A percentile compares a stretch with the other conserved stretches of the same genome.
These are phyloP conservation scores for Solanum clarkiae DNA, from an alignment of 257 asterid species.

Conservation along the genomic window DNA sequence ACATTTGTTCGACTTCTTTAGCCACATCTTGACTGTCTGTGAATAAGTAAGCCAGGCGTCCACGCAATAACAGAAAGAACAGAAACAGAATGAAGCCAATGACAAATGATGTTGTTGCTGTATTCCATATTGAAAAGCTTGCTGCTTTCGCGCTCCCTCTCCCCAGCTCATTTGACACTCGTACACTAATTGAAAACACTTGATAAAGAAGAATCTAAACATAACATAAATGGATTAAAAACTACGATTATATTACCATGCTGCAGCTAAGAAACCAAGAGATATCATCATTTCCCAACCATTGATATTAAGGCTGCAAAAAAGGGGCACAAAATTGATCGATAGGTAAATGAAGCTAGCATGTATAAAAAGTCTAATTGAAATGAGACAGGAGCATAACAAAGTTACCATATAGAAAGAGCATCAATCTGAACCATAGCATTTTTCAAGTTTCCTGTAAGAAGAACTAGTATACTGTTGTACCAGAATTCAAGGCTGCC, in stretches of 20 bases:
- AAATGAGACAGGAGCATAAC: not conserved
- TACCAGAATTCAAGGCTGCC: conserved; percentile 72
- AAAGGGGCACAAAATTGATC: not conserved
- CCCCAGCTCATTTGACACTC: conserved; percentile 45
- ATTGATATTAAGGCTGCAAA: conserved; percentile 29
- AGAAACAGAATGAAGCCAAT: conserved; percentile 22
- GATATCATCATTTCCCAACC: conserved; percentile 50
- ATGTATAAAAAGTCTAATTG: not conserved
- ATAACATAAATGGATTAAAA: not conserved
- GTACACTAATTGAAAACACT: conserved; percentile 13
- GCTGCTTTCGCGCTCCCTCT: conserved; percentile 31
- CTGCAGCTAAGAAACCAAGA: conserved; percentile 40
- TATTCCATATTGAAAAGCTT: conserved; percentile 24
- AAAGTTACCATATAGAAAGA: conserved; percentile 55
- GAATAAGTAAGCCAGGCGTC: conserved; percentile 24
- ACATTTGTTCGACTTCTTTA: conserved; percentile 12
- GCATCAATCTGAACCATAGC: conserved; percentile 60
- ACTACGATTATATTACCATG: conserved; percentile 13
- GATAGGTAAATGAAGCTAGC: not conserved
- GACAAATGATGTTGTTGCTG: conserved; percentile 16
- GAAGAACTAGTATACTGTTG: conserved; percentile 48
- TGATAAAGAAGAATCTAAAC: not conserved
- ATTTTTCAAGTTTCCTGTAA: conserved; percentile 51
- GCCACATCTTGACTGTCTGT: conserved; percentile 17
- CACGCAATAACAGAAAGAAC: conserved; percentile 17